Evolutionary conservation across 768 basidiomycete genomes (phyloP).

Genomic region (Tricholoma bakamatsutake): DNA sequence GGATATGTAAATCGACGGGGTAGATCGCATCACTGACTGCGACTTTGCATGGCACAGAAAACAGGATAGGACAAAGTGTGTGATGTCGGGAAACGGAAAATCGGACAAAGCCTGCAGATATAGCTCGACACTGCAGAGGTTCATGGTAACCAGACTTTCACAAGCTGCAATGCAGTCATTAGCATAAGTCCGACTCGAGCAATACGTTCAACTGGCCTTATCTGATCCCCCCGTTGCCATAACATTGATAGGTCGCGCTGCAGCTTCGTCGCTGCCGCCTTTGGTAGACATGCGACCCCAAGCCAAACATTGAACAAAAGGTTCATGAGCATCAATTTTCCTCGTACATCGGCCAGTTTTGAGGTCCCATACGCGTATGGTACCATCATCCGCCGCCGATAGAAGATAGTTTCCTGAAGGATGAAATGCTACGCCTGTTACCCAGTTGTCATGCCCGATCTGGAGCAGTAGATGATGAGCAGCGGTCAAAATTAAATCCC

Average conservation of each 20-base stretch:
- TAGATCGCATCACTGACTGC: not conserved
- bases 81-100: not conserved
- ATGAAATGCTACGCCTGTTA: conserved; percentile 65
- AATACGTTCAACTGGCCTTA: not conserved
- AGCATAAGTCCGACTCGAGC: not conserved
- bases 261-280: not conserved
- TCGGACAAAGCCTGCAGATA: not conserved
- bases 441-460: conserved; percentile 65
- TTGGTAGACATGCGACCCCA: not conserved
- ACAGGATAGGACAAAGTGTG: too few species aligned
- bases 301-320: not conserved
- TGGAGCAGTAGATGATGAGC: conserved; percentile 6
- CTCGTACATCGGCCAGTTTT: not conserved
- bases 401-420: conserved; percentile 66
- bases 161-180: not conserved
- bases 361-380: not conserved
- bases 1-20: not conserved
- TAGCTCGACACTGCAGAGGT: not conserved
- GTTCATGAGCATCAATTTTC: not conserved
- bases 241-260: not conserved
- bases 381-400: conserved; percentile 65
- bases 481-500: not conserved
- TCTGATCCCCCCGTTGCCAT: not conserved
- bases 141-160: not conserved
- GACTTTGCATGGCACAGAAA: not conserved